Base-by-base conservation (phyloP, 768 basidiomycete species). In the Mycena capillaripes region DNA sequence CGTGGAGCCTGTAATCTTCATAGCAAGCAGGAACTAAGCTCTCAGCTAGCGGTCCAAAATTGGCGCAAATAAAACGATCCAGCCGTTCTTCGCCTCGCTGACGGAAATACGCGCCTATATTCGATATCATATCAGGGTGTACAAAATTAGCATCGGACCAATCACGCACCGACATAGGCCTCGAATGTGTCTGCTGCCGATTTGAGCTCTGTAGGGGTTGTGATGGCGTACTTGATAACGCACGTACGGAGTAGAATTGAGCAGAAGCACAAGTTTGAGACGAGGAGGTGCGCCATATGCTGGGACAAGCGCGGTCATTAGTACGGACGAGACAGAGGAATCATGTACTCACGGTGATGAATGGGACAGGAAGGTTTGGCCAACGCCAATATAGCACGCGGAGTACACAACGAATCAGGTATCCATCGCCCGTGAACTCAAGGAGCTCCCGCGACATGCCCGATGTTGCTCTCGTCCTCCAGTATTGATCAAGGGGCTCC, bases 391-490 rank as follows among this genome's bases (percentile, higher is more conserved):
- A 8, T 25, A 60, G 40, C 59, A 60, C 46, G 40, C 59, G 59
- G 2, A 60, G 59, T 21, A 60, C 42, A 38, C 59, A 60, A 23
- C 59, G 59, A 60, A 60, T 44, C 27, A 60, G 40, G 42, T 44
- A 44, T 19, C 59, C 59, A 30, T 60, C 59, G 59, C 59, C 59
- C 7, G 59, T 60, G 59, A 60, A 60, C 38, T 60, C 42, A 42
- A 60, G 40, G 27, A 60, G 59, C 10, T 60, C 59, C 4, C 59
- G 25, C 9, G 59, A 60, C 59, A 60, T 60, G 59, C 59, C 59
- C 12, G 38, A 30, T 30, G 59, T 44, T 42, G 59, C 59, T 19
- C 59, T 8, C 12, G 27, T 60, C 59, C 59, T 60, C 59, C 59
- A 60, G 42, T 60, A 60, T 4, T 40, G 30, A 19, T 60, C 59